Conservation (phyloP, 1,284 basidiomycete genomes). For the Trichosporon asahii region DNA sequence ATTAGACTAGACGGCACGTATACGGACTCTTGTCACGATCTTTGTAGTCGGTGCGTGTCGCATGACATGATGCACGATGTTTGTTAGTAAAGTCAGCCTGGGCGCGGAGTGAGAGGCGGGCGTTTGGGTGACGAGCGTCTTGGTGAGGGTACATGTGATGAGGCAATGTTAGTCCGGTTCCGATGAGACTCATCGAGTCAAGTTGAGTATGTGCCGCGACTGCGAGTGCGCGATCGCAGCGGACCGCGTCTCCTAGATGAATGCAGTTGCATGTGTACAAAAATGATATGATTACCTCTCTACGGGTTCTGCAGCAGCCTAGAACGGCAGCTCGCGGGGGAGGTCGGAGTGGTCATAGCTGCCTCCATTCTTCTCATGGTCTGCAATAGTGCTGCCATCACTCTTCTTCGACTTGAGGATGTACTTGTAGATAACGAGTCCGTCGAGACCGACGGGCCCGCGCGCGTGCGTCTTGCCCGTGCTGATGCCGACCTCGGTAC, state of each 20-base stretch:
- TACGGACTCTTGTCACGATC: constrained; percentile 8
- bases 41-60: constrained; percentile 3
- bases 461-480: constrained; percentile 95
- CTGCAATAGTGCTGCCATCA: constrained; percentile 66
- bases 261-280: constrained; percentile 17
- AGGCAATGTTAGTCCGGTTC: neutral
- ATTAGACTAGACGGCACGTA: constrained; percentile 5
- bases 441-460: constrained; percentile 93
- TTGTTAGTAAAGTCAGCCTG: neutral
- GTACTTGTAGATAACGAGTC: constrained; percentile 92
- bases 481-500: constrained; percentile 96
- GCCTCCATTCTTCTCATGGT: constrained; percentile 60
- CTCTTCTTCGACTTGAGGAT: constrained; percentile 70
- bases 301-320: neutral
- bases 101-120: neutral
- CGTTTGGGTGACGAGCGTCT: too few relatives aligned
- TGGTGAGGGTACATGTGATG: neutral
- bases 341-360: constrained; percentile 65
- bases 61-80: neutral
- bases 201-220: too few relatives aligned
- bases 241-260: neutral
- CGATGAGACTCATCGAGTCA: too few relatives aligned
- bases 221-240: too few relatives aligned
- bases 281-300: neutral
- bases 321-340: constrained; percentile 41